Percentiles rank a stretch among this genome's conserved stretches.
phyloP scores from a whole-genome alignment of 352 stramenopile genomes.

The Globisporangium parvum region DNA sequence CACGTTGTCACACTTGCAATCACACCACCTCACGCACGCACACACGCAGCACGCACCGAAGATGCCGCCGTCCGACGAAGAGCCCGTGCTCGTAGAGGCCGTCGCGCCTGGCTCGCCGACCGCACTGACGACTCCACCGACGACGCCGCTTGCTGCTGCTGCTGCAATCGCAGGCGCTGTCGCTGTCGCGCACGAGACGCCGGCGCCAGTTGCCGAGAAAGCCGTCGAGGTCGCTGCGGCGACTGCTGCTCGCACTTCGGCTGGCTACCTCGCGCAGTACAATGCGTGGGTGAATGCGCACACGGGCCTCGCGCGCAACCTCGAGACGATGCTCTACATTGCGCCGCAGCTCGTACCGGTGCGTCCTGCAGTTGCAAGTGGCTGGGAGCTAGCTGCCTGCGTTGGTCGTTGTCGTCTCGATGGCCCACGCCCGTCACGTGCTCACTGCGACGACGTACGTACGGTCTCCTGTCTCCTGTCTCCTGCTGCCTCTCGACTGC shows the following conservation, averaged over 20 bases:
- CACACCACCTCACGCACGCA: too few relatives aligned
- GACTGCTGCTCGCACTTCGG: not conserved
- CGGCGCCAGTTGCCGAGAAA: slow-evolving; percentile 9
- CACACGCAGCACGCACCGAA: not conserved
- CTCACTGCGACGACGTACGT: too few relatives aligned
- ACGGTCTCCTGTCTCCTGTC: not conserved
- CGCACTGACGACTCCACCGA: not conserved
- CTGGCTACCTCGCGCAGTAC: slow-evolving; percentile 34
- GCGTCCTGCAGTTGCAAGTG: slow-evolving; percentile 8
- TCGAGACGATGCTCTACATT: slow-evolving; percentile 77
- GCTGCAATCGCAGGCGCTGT: slow-evolving; percentile 2
- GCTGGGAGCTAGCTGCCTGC: not conserved
- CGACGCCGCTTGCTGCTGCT: not conserved
- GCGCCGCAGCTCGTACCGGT: slow-evolving; percentile 72
- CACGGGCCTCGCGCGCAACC: slow-evolving; percentile 55
- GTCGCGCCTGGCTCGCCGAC: not conserved
- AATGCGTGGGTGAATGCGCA: slow-evolving; percentile 61
- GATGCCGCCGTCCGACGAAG: slow-evolving; percentile 16
- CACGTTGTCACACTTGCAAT: too few relatives aligned
- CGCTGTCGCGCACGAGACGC: not conserved
- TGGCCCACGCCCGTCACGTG: not conserved
- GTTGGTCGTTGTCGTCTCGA: too few relatives aligned
- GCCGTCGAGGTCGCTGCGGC: not conserved
- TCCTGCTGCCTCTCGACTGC: not conserved
- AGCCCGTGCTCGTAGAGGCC: slow-evolving; percentile 13